These are phyloP conservation scores for Corymbia calophylla DNA, from an alignment of 441 rosid species.

Conservation along the genomic window DNA sequence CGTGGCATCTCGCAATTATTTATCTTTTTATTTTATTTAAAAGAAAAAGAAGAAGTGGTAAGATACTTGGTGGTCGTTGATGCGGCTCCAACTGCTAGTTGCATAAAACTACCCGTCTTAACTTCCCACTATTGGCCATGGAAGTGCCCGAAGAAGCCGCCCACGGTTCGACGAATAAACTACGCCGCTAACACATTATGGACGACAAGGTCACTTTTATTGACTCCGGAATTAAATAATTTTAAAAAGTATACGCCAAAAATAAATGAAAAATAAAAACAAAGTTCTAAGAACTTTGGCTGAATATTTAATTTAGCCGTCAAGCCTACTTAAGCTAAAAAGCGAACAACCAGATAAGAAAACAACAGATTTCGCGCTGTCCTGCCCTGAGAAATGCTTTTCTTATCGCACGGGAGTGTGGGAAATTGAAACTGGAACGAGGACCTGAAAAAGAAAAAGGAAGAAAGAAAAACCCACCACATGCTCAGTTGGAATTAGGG, in stretches of 20 bases:
- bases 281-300: neutral
- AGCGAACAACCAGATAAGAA: neutral
- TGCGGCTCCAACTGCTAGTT: neutral
- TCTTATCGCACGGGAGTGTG: neutral
- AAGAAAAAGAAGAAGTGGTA: neutral
- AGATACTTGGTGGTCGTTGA: neutral
- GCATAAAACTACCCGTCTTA: neutral
- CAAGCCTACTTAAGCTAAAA: neutral
- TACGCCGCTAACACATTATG: neutral
- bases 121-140: neutral
- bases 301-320: neutral
- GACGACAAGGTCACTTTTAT: neutral
- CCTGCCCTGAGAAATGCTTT: neutral
- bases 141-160: neutral
- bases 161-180: neutral
- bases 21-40: neutral
- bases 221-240: neutral
- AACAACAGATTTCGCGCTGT: neutral
- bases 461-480: conserved; percentile 11
- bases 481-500: conserved; percentile 2
- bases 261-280: neutral
- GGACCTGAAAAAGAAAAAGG: neutral
- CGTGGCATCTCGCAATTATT: neutral
- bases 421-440: neutral
- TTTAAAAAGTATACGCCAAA: neutral